These are phyloP conservation scores for Botryosphaeria dothidea DNA, from an alignment of 2,329 filamentous ascomycete species.

Conservation along the genomic window DNA sequence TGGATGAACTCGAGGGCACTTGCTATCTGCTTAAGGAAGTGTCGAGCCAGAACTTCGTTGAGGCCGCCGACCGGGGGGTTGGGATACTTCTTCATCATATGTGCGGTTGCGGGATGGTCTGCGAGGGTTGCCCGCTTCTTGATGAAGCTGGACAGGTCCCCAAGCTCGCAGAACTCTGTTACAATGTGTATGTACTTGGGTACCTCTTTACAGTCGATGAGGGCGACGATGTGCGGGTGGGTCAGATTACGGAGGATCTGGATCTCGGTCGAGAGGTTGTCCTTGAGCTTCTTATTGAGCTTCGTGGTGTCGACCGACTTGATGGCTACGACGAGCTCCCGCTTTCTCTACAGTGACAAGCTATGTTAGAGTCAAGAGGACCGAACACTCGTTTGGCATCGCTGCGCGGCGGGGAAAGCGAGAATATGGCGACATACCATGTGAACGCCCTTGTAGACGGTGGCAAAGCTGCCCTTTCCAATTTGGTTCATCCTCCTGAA, in stretches of 20 bases:
- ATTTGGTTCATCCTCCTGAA: constrained; percentile 87
- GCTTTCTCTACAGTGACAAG: constrained; percentile 61
- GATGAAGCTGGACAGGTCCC: constrained; percentile 93
- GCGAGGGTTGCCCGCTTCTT: constrained; percentile 84
- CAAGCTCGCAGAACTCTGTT: constrained; percentile 98
- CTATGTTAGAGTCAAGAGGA: constrained; percentile 18
- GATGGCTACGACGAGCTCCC: constrained; percentile 87
- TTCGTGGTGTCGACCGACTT: constrained; percentile 92
- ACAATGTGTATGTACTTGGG: constrained; percentile 88
- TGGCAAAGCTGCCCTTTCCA: constrained; percentile 95
- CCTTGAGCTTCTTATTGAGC: constrained; percentile 92
- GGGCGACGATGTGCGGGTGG: constrained; percentile 94
- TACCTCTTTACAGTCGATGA: constrained; percentile 91
- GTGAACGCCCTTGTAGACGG: constrained; percentile 85
- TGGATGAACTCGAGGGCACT: constrained; percentile 90
- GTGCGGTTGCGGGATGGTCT: constrained; percentile 77
- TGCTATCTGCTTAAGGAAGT: constrained; percentile 92
- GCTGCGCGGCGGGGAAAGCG: background rate
- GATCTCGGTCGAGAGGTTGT: constrained; percentile 94
- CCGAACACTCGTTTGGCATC: background rate
- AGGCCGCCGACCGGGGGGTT: constrained; percentile 80
- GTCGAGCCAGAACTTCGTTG: constrained; percentile 92
- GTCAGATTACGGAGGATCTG: constrained; percentile 90
- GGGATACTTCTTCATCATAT: constrained; percentile 93
- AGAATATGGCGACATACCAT: constrained; percentile 60